phyloP scores from a whole-genome alignment of 2,329 filamentous ascomycete species.

The Talaromyces albobiverticillius region DNA sequence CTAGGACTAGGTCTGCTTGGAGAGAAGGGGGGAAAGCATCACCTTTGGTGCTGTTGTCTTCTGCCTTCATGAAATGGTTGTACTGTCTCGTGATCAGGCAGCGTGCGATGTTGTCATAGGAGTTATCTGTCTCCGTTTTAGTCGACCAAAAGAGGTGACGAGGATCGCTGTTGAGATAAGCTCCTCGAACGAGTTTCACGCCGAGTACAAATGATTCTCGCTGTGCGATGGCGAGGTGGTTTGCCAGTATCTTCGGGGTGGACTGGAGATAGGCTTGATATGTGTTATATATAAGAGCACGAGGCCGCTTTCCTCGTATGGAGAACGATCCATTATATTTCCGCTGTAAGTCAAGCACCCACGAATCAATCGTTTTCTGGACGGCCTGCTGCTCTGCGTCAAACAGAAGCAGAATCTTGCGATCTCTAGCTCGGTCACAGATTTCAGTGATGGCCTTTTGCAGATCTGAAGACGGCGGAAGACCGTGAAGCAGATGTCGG shows the following conservation, averaged over 20 bases:
- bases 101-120: constrained; percentile 69
- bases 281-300: constrained; percentile 72
- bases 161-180: constrained; percentile 68
- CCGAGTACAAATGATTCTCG: constrained; percentile 64
- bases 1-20: constrained; percentile 64
- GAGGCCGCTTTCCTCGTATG: constrained; percentile 35
- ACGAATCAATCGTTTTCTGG: constrained; percentile 75
- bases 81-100: constrained; percentile 64
- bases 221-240: constrained; percentile 59
- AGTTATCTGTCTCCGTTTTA: constrained; percentile 65
- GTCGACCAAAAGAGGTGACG: constrained; percentile 67
- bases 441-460: constrained; percentile 68
- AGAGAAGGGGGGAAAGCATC: constrained; percentile 47
- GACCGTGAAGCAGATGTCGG: constrained; percentile 60
- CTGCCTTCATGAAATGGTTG: constrained; percentile 47
- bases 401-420: constrained; percentile 71
- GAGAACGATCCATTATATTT: constrained; percentile 61
- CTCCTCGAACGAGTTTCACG: constrained; percentile 72
- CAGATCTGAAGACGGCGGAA: constrained; percentile 62
- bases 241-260: constrained; percentile 55
- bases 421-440: constrained; percentile 67
- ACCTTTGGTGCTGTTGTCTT: constrained; percentile 29
- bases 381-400: constrained; percentile 80
- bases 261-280: constrained; percentile 74
- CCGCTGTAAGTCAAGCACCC: constrained; percentile 71